A percentile compares a stretch with the other conserved stretches of the same genome.
These are phyloP conservation scores for Pleurotus sapidus DNA, from an alignment of 768 basidiomycete species.

Conservation along the genomic window DNA sequence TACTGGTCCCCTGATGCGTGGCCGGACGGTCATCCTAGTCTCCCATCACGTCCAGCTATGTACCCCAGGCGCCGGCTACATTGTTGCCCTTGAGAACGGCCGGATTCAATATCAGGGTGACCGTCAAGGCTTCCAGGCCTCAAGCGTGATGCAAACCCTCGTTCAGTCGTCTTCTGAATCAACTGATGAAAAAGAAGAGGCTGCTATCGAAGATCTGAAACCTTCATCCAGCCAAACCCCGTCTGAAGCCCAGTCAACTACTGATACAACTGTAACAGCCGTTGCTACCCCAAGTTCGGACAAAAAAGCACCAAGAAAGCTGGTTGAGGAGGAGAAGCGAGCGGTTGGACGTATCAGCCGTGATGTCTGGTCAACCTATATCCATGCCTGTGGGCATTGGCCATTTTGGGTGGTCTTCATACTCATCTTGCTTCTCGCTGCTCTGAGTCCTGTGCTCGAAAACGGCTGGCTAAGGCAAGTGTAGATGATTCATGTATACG, in stretches of 20 bases:
- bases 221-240: slow-evolving; percentile 9
- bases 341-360: slow-evolving; percentile 67
- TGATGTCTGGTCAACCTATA: slow-evolving; percentile 64
- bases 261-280: slow-evolving; percentile 14
- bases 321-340: slow-evolving; percentile 83
- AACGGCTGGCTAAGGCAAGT: slow-evolving; percentile 66
- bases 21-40: slow-evolving; percentile 86
- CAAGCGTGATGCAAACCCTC: slow-evolving; percentile 62
- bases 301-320: slow-evolving; percentile 70
- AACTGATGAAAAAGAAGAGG: slow-evolving; percentile 40
- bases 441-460: slow-evolving; percentile 65
- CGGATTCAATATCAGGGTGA: slow-evolving; percentile 74
- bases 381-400: slow-evolving; percentile 46
- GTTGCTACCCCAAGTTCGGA: slow-evolving; percentile 26
- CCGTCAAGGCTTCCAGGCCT: slow-evolving; percentile 60
- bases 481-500: neutral
- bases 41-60: slow-evolving; percentile 95
- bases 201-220: slow-evolving; percentile 28
- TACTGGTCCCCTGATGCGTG: slow-evolving; percentile 75
- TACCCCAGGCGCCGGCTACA: slow-evolving; percentile 72
- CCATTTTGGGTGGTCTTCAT: slow-evolving; percentile 58
- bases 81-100: slow-evolving; percentile 83
- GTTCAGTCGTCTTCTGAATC: slow-evolving; percentile 49
- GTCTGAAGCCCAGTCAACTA: slow-evolving; percentile 30
- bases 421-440: slow-evolving; percentile 49